Percentiles rank a stretch among this genome's conserved stretches.
These are phyloP conservation scores for Sarcomyxa edulis DNA, from an alignment of 768 basidiomycete species.

Conservation along the genomic window DNA sequence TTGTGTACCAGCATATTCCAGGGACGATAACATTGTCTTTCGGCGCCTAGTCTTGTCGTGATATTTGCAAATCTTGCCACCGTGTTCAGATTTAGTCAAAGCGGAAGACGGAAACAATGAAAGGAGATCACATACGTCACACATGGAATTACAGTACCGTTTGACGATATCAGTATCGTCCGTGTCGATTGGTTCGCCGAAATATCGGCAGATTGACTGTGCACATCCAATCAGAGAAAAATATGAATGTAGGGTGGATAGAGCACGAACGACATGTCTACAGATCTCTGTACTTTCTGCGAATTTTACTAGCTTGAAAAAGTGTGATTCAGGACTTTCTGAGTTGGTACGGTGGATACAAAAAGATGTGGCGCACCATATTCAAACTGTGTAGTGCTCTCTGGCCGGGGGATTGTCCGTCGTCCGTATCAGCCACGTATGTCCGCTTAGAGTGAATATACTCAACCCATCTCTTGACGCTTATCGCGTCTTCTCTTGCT, in stretches of 20 bases:
- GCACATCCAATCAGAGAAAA: background rate
- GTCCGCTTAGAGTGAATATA: constrained; percentile 40
- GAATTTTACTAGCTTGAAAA: constrained; percentile 32
- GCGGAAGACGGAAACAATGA: background rate
- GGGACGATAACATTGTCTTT: constrained; percentile 43
- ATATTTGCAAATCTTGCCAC: constrained; percentile 68
- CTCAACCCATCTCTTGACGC: constrained; percentile 48
- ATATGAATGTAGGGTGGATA: background rate
- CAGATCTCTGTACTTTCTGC: constrained; percentile 58
- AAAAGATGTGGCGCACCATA: constrained; percentile 35
- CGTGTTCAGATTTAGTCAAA: background rate
- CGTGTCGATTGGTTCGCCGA: constrained; percentile 63
- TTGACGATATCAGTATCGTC: constrained; percentile 37
- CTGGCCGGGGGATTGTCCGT: constrained; percentile 63
- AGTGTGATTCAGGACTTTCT: constrained; percentile 2
- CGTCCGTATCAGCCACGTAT: constrained; percentile 31
- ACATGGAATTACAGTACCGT: constrained; percentile 69
- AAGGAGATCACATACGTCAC: constrained; percentile 51
- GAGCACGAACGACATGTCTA: constrained; percentile 55
- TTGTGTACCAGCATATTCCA: constrained; percentile 22
- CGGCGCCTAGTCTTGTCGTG: constrained; percentile 57
- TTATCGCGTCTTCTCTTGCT: constrained; percentile 75
- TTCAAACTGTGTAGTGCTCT: constrained; percentile 58
- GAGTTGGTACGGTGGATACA: background rate
- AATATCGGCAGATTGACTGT: constrained; percentile 75